Evolutionary conservation across 2,329 filamentous ascomycete genomes (phyloP).

Genomic region (Aureobasidium melanogenum): DNA sequence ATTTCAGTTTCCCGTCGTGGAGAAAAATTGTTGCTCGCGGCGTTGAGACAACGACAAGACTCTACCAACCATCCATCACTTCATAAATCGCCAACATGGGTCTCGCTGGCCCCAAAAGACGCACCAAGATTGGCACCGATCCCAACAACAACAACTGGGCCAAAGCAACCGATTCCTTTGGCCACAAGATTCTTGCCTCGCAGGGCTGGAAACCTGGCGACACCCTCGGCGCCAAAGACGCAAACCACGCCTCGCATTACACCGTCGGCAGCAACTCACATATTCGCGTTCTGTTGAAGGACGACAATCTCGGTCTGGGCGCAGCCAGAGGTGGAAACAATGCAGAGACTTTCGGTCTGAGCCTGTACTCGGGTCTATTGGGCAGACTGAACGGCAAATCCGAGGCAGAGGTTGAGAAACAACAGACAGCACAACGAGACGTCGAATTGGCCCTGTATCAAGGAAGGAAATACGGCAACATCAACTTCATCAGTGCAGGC

Average conservation of each 20-base stretch:
- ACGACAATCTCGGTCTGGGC: slow-evolving; percentile 84
- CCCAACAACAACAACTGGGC: slow-evolving; percentile 96
- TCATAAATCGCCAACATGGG: slow-evolving; percentile 45
- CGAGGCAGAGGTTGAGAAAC: slow-evolving; percentile 61
- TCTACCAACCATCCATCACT: neutral
- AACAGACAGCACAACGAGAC: slow-evolving; percentile 59
- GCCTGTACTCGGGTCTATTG: slow-evolving; percentile 76
- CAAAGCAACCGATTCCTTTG: slow-evolving; percentile 70
- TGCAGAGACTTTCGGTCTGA: slow-evolving; percentile 69
- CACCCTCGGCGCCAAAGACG: slow-evolving; percentile 68
- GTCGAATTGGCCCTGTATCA: slow-evolving; percentile 66
- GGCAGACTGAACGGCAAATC: slow-evolving; percentile 84
- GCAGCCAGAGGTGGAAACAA: slow-evolving; percentile 64
- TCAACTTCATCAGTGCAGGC: slow-evolving; percentile 84
- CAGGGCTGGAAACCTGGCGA: slow-evolving; percentile 88
- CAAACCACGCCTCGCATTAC: slow-evolving; percentile 65
- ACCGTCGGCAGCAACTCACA: slow-evolving; percentile 75
- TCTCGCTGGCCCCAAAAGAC: slow-evolving; percentile 52
- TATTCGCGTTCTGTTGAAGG: slow-evolving; percentile 77
- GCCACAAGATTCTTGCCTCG: slow-evolving; percentile 76
- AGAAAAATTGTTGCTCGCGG: slow-evolving; percentile 3
- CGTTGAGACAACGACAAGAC: neutral
- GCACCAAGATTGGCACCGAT: slow-evolving; percentile 72
- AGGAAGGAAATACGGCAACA: slow-evolving; percentile 65
- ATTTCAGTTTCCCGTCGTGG: neutral